A percentile compares a stretch with the other conserved stretches of the same genome.
These are phyloP conservation scores for Yarrowia bubula DNA, from an alignment of 805 yeast genomes.

Conservation along the genomic window DNA sequence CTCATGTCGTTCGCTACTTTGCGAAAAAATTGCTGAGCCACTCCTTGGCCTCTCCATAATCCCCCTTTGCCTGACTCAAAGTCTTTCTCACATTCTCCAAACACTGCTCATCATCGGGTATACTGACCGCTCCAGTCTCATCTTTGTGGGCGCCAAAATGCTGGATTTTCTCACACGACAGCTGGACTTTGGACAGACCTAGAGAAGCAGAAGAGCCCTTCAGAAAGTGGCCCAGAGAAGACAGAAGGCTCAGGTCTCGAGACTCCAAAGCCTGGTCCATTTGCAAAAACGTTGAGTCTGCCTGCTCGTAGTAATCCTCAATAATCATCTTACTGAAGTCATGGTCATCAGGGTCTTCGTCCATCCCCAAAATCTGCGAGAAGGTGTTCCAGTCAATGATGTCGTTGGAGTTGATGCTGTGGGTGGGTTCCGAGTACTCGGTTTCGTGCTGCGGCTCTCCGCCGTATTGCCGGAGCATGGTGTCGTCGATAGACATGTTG, in stretches of 20 bases:
- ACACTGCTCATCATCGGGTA: conserved; percentile 38
- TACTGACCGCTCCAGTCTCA: conserved; percentile 39
- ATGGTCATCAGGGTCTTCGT: conserved; percentile 79
- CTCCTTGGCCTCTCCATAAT: conserved; percentile 39
- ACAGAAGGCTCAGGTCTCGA: conserved; percentile 53
- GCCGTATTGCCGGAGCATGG: conserved; percentile 21
- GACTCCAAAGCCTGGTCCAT: conserved; percentile 56
- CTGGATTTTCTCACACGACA: conserved; percentile 90
- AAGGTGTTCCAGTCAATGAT: conserved; percentile 86
- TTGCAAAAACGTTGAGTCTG: conserved; percentile 69
- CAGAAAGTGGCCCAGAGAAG: conserved; percentile 83
- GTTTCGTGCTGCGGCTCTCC: conserved; percentile 24
- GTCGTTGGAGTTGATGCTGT: conserved; percentile 41
- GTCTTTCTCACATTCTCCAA: conserved; percentile 36
- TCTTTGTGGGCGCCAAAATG: conserved; percentile 66
- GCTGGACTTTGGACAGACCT: conserved; percentile 77
- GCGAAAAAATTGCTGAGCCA: conserved; percentile 37
- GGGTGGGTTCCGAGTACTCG: conserved; percentile 25
- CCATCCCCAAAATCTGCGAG: conserved; percentile 88
- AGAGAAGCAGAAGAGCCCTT: conserved; percentile 95
- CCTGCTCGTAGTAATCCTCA: conserved; percentile 86
- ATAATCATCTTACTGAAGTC: conserved; percentile 80
- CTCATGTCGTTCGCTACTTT: not conserved
- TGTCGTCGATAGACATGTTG: conserved; percentile 23
- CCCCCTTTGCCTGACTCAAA: conserved; percentile 37